Percentiles rank a stretch among this genome's conserved stretches.
These are phyloP conservation scores for Cenchrus fungigraminus DNA, from an alignment of 176 grass and related monocot species.

Conservation along the genomic window DNA sequence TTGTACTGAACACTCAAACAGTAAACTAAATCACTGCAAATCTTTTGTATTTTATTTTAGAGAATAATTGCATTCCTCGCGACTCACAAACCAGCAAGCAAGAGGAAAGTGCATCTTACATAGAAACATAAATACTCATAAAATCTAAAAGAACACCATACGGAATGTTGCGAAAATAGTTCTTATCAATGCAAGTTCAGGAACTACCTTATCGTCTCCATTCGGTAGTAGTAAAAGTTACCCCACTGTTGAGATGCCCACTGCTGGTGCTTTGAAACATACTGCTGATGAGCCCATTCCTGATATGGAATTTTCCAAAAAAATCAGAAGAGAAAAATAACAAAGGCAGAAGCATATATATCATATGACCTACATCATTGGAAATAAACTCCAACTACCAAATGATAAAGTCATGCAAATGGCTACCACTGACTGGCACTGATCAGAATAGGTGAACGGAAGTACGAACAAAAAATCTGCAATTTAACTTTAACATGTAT, in stretches of 20 bases:
- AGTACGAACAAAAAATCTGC: background rate
- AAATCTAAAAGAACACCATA: background rate
- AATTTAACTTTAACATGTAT: background rate
- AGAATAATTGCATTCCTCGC: background rate
- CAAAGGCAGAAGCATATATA: background rate
- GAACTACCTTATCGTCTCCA: constrained; percentile 75
- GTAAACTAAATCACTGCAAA: constrained; percentile 9
- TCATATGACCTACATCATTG: background rate
- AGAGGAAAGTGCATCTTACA: background rate
- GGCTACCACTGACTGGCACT: background rate
- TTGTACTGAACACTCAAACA: constrained; percentile 23
- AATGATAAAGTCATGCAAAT: background rate
- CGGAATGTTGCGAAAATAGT: constrained; percentile 16
- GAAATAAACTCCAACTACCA: background rate
- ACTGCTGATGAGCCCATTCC: constrained; percentile 86
- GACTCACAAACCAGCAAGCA: background rate
- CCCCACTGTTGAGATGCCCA: constrained; percentile 92
- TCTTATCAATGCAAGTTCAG: background rate
- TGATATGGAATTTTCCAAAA: constrained; percentile 39
- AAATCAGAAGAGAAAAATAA: constrained; percentile 9
- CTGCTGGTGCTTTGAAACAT: constrained; percentile 80
- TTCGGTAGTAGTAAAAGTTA: constrained; percentile 88
- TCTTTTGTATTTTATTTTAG: background rate
- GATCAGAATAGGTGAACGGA: background rate
- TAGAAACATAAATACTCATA: background rate